phyloP scores from a whole-genome alignment of 2,329 filamentous ascomycete species.

The Alternaria novae-zelandiae region DNA sequence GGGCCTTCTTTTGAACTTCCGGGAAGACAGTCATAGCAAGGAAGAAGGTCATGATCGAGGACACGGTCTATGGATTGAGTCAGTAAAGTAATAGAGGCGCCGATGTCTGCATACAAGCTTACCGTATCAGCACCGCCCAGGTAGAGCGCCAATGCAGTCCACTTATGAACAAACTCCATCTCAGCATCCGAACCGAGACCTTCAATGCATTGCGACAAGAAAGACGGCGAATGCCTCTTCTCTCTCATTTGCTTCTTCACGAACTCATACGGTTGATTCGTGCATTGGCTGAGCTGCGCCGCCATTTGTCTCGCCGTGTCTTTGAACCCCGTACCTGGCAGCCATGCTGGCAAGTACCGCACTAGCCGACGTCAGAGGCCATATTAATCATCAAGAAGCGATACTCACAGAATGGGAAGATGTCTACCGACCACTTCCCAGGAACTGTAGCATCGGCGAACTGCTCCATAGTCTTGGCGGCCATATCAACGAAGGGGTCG shows the following conservation, averaged over 20 bases:
- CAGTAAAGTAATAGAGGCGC: not conserved
- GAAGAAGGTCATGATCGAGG: conserved; percentile 53
- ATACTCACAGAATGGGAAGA: conserved; percentile 51
- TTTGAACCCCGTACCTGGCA: conserved; percentile 50
- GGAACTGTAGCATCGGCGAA: conserved; percentile 52
- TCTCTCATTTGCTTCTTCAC: conserved; percentile 51
- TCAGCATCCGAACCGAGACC: conserved; percentile 33
- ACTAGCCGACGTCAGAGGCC: conserved; percentile 20
- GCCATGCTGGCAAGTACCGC: conserved; percentile 53
- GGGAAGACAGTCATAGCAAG: conserved; percentile 61
- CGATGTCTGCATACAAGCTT: not conserved
- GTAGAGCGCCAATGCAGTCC: conserved; percentile 52
- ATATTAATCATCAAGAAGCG: not conserved
- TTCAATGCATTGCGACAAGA: conserved; percentile 49
- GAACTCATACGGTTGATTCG: conserved; percentile 52
- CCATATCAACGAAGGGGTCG: conserved; percentile 55
- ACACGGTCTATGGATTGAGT: conserved; percentile 45
- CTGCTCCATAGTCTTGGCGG: conserved; percentile 48
- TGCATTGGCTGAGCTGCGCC: conserved; percentile 33
- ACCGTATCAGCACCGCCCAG: conserved; percentile 53
- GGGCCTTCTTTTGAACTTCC: conserved; percentile 55
- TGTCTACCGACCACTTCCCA: conserved; percentile 56
- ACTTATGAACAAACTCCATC: conserved; percentile 49
- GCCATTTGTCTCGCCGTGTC: conserved; percentile 27
- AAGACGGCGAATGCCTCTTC: conserved; percentile 43